Base-by-base conservation (phyloP, 805 yeast species). In the Candida ascalaphidarum region DNA sequence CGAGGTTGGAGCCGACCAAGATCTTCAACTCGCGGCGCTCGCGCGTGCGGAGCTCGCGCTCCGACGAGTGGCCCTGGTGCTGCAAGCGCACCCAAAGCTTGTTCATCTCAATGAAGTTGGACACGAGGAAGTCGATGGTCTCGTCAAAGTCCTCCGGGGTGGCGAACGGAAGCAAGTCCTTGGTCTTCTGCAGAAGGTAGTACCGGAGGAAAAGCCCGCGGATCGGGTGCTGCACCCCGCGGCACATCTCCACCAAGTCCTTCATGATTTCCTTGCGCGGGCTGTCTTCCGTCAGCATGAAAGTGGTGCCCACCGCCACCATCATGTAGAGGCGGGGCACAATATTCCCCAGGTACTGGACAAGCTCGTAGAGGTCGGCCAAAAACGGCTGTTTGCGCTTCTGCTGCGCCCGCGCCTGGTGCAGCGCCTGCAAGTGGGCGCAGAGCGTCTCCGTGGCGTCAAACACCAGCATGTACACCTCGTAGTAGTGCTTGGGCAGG, bases 161-260 rank as follows among this genome's bases (percentile, higher is more conserved):
- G 8, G 42, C 30, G 27, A 62, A 36, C 7, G 82, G 81, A 32
- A 79, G 52, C 37, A 71, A 56, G 45, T 75, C 77, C 34, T 86
- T 81, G 11, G 84, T 80, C 40, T 88, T 64, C 50, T 89, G 97
- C 4, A 86, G 76, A 21, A 92, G 59, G 52, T 85, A 92, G 58
- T 92, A 88, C 26, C 98, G 65, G 43, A 92, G 59, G 50, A 92
- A 92, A 36, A 92, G 60, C 2, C 98, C 98, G 33, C 96, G 65
- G 17, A 85, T 74, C 2, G 98, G 98, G 46, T 85, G 89, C 54
- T 92, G 98, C 2, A 89, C 95, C 11, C 96, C 98, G 22, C 94
- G 71, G 39, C 94, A 80, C 98, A 92, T 92, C 53, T 92, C 98
- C 44, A 89, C 79, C 94, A 92, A 81, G 50, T 92, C 98, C 52